Base-by-base conservation (phyloP, 306 rosid genomes). In the Fagus crenata region DNA sequence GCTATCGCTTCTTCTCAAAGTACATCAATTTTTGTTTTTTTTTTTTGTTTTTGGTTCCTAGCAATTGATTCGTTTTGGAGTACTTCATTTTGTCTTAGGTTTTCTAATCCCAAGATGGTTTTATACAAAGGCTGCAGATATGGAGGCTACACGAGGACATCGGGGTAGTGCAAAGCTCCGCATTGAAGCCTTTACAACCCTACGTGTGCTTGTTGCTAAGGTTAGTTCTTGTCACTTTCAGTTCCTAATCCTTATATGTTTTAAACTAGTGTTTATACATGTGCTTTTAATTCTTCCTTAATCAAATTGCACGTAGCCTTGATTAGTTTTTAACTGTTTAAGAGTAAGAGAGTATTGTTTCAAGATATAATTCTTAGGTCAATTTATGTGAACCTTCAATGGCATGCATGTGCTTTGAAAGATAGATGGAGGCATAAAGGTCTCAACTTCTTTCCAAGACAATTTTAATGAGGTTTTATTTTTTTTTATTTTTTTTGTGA, bases 1-100 rank as follows among this genome's bases (percentile, higher is more conserved):
- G 97, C 85, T 95, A 54, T 95, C 97, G 6, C 96, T 95, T 85
- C 92, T 95, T 88, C 97, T 92, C 78, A 87, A 85, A 79, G 97
- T 95, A 90, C 69, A 89, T 76, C 61, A 53, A 77, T 7, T 72
- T 22, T 22, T 22, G 28, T 22, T 22, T 22, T 64, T 32, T 74
- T 75, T 59, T 56, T 53, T 22, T 22, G 28, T 22, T 76, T 80
- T 55, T 33, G 53, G 17, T 82, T 43, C 67, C 61, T 12, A 33
- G 51, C 72, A 77, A 46, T 75, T 81, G 33, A 68, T 74, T 76
- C 18, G 53, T n/a, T 8, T 15, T 68, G 1, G 6, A 42, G 35
- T 15, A 67, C 41, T 55, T 68, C 17, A 53, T 73, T 15, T 36
- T 15, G 39, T 69, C 64, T 22, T 17, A 68, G 55, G 60, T 39